These are phyloP conservation scores for Auriscalpium orientale DNA, from an alignment of 768 basidiomycete genomes.

Conservation along the genomic window DNA sequence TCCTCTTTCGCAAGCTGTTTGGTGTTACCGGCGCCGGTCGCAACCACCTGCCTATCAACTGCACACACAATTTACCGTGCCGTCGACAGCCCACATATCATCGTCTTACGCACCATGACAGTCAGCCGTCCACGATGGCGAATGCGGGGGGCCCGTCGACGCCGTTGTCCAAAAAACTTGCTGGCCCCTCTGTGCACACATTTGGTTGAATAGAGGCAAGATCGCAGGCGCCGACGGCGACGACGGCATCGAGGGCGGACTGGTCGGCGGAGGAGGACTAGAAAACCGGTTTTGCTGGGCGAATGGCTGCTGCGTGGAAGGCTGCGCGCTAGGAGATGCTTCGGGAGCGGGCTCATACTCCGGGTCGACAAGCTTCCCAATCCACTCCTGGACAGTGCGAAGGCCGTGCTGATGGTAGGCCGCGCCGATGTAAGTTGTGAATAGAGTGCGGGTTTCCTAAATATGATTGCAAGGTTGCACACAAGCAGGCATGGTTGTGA, in stretches of 20 bases:
- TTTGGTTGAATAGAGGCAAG: constrained; percentile 69
- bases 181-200: constrained; percentile 56
- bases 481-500: not conserved
- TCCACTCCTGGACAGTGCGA: constrained; percentile 3
- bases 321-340: not conserved
- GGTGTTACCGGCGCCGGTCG: constrained; percentile 53
- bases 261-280: constrained; percentile 29
- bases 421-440: constrained; percentile 11
- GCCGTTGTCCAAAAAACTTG: constrained; percentile 51
- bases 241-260: constrained; percentile 26
- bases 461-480: not conserved
- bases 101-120: constrained; percentile 53
- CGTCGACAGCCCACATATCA: not conserved
- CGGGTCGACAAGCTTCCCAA: constrained; percentile 9
- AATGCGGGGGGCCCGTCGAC: constrained; percentile 63
- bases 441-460: constrained; percentile 9
- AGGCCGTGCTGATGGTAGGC: constrained; percentile 4
- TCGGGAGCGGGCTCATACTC: not conserved
- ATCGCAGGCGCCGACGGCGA: constrained; percentile 35
- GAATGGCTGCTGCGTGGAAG: constrained; percentile 17
- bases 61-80: not conserved
- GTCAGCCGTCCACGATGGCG: constrained; percentile 56
- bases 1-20: constrained; percentile 78
- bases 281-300: constrained; percentile 20
- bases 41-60: constrained; percentile 69